phyloP scores from a whole-genome alignment of 169 alveolate genomes.

The Plasmodium vinckei region DNA sequence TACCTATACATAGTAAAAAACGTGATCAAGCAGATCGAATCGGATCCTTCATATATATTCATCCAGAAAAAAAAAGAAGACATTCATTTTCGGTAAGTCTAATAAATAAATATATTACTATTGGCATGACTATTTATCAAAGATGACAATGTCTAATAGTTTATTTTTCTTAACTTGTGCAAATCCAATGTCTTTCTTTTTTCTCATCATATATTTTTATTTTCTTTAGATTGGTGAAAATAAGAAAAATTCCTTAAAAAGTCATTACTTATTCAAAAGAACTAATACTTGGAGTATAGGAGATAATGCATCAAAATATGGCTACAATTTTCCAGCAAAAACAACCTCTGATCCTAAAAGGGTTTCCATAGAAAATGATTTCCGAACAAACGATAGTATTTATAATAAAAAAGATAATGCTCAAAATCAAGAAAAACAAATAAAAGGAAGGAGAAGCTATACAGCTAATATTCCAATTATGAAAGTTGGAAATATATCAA shows the following conservation, averaged over 20 bases:
- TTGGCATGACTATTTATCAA: neutral
- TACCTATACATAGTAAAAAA: neutral
- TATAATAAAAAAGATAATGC: neutral
- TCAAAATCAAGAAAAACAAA: neutral
- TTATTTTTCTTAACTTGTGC: neutral
- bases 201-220: no score
- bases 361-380: slow-evolving; percentile 1
- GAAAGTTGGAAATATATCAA: slow-evolving; percentile 32
- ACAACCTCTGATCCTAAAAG: neutral
- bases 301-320: slow-evolving; percentile 1
- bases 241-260: neutral
- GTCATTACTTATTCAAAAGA: slow-evolving; percentile 10
- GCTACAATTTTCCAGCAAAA: neutral
- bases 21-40: slow-evolving; percentile 20
- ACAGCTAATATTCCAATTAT: slow-evolving; percentile 31
- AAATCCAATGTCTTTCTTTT: no score
- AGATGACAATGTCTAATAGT: neutral
- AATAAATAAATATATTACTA: neutral
- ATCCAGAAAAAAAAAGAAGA: slow-evolving; percentile 11
- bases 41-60: slow-evolving; percentile 61
- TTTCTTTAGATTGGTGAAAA: slow-evolving; percentile 24
- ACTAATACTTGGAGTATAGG: slow-evolving; percentile 42
- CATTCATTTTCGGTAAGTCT: slow-evolving; percentile 52
- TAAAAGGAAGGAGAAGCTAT: neutral
- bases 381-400: neutral